phyloP scores from a whole-genome alignment of 1,284 basidiomycete genomes.

The Sporisorium reilianum region DNA sequence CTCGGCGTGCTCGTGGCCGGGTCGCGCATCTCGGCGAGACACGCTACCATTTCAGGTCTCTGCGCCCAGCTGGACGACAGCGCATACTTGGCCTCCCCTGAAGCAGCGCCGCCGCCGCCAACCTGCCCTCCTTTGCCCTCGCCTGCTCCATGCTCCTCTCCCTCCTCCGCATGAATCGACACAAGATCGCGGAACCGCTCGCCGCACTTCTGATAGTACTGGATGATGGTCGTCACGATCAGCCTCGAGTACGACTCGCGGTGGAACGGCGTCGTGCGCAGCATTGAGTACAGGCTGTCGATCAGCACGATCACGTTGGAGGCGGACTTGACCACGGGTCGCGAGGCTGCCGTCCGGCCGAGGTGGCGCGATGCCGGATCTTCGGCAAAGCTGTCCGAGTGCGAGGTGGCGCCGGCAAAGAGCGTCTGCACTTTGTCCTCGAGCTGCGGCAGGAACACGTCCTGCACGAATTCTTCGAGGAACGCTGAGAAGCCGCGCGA shows the following conservation, averaged over 20 bases:
- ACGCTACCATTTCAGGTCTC: constrained; percentile 79
- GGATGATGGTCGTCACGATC: constrained; percentile 93
- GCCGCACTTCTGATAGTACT: constrained; percentile 94
- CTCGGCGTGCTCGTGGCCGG: constrained; percentile 9
- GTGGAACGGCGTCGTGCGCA: constrained; percentile 93
- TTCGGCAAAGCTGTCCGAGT: constrained; percentile 77
- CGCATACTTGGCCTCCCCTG: constrained; percentile 9
- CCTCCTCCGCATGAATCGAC: constrained; percentile 60
- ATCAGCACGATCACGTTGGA: constrained; percentile 89
- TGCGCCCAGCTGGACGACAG: constrained; percentile 63
- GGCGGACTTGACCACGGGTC: constrained; percentile 85
- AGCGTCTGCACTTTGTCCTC: constrained; percentile 83
- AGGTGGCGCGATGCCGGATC: constrained; percentile 37
- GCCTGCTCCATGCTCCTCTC: neutral
- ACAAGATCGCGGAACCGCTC: constrained; percentile 85
- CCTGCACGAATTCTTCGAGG: constrained; percentile 92
- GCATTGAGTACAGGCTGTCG: constrained; percentile 91
- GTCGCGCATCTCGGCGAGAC: constrained; percentile 76
- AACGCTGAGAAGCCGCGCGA: constrained; percentile 78
- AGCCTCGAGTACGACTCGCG: constrained; percentile 85
- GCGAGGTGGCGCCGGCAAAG: constrained; percentile 48
- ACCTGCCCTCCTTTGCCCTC: neutral
- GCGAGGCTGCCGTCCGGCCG: constrained; percentile 67
- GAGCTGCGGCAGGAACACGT: constrained; percentile 91
- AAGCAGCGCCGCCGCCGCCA: neutral